Conservation (phyloP, 164 flowering plant species). For the Warburgia ugandensis region DNA sequence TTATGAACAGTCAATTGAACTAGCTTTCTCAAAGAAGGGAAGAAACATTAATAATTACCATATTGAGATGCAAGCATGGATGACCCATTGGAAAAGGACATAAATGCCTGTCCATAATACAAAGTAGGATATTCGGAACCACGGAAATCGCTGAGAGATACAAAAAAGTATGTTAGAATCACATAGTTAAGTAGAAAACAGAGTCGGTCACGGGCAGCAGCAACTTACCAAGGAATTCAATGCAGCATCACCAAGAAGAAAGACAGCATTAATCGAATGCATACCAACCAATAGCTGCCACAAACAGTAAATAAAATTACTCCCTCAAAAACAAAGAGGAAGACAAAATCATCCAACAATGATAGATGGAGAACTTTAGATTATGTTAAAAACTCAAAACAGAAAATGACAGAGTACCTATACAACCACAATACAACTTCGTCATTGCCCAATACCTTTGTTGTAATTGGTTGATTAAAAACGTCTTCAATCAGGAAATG, state of each 20-base stretch:
- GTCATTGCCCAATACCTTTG: too few relatives aligned
- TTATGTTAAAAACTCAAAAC: too few relatives aligned
- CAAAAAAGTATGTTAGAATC: not conserved
- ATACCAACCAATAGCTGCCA: conserved; percentile 62
- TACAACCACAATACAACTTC: too few relatives aligned
- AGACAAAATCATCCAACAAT: too few relatives aligned
- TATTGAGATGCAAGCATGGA: conserved; percentile 59
- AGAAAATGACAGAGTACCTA: not conserved
- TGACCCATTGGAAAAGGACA: conserved; percentile 76
- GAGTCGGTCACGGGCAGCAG: not conserved
- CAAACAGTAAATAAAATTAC: not conserved
- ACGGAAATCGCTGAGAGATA: conserved; percentile 57
- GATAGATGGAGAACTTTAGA: too few relatives aligned
- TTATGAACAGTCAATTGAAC: not conserved
- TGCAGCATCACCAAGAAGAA: conserved; percentile 69
- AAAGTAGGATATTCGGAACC: conserved; percentile 86
- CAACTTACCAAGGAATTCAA: conserved; percentile 69
- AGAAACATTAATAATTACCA: conserved; percentile 32
- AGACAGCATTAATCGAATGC: conserved; percentile 80
- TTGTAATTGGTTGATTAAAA: too few relatives aligned
- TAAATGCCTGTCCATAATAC: conserved; percentile 60
- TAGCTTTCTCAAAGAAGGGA: not conserved
- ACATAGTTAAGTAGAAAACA: not conserved
- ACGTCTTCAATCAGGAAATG: too few relatives aligned
- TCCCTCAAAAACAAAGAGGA: not conserved